A percentile compares a stretch with the other conserved stretches of the same genome.
Evolutionary conservation across 345 rosid genomes (phyloP).

Genomic region (Combretum micranthum): DNA sequence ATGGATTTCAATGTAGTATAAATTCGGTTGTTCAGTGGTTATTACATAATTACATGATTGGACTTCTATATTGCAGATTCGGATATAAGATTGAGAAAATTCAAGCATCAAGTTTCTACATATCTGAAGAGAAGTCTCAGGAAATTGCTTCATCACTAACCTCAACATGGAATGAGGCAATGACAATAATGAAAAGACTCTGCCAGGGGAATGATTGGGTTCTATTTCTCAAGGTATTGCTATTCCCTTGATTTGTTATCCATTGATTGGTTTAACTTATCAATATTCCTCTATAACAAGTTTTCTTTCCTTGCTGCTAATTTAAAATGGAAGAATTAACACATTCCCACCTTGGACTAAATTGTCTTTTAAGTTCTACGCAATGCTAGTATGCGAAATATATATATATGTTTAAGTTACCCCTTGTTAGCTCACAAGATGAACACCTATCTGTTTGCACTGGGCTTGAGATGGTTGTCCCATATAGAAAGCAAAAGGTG

Average conservation of each 20-base stretch:
- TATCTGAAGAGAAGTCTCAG: constrained; percentile 54
- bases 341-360: no score
- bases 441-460: no score
- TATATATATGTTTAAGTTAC: no score
- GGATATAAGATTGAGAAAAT: constrained; percentile 77
- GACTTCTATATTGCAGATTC: constrained; percentile 44
- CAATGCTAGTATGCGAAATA: no score
- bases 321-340: neutral
- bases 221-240: constrained; percentile 65
- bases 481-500: no score
- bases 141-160: constrained; percentile 40
- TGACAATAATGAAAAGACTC: constrained; percentile 46
- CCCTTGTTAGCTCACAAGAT: no score
- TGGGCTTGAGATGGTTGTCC: no score
- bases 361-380: no score
- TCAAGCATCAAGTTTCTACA: constrained; percentile 49
- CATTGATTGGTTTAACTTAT: neutral
- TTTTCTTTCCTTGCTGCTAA: neutral
- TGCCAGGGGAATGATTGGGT: constrained; percentile 76
- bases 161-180: constrained; percentile 60
- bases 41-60: neutral
- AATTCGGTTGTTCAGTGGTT: neutral
- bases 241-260: neutral
- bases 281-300: neutral
- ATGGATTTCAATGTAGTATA: neutral